Conservation (phyloP, 2,329 filamentous ascomycete species). For the Alternaria triticina region DNA sequence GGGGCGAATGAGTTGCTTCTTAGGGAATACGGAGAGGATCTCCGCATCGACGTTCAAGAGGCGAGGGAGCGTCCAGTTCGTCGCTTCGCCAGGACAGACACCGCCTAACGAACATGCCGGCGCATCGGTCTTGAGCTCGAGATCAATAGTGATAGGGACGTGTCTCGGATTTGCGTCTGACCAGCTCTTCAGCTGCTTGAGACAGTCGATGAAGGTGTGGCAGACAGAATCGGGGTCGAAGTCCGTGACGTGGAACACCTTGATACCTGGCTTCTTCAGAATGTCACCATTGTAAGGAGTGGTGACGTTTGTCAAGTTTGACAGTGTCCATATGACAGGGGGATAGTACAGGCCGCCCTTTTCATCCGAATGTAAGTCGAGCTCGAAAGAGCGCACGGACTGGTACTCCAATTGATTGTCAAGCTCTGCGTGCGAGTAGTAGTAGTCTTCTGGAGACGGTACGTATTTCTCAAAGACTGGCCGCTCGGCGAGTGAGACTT, state of each 20-base stretch:
- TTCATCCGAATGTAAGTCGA: slow-evolving; percentile 59
- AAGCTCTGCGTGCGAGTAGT: slow-evolving; percentile 57
- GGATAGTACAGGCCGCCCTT: slow-evolving; percentile 57
- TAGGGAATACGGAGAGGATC: slow-evolving; percentile 54
- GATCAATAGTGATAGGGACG: slow-evolving; percentile 57
- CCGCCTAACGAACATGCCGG: slow-evolving; percentile 42
- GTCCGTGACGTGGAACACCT: slow-evolving; percentile 60
- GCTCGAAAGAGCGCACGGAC: slow-evolving; percentile 56
- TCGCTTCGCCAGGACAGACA: slow-evolving; percentile 49
- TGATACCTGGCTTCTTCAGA: slow-evolving; percentile 53
- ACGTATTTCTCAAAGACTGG: slow-evolving; percentile 50
- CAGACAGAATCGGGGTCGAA: slow-evolving; percentile 56
- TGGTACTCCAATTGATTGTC: slow-evolving; percentile 55
- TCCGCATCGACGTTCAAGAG: slow-evolving; percentile 56
- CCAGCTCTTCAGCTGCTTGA: slow-evolving; percentile 54
- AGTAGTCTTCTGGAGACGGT: slow-evolving; percentile 50
- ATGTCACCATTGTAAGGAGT: slow-evolving; percentile 49
- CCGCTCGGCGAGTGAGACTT: slow-evolving; percentile 53
- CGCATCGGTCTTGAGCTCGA: slow-evolving; percentile 57
- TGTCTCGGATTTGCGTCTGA: slow-evolving; percentile 52
- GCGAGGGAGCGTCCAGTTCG: slow-evolving; percentile 53
- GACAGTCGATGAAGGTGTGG: slow-evolving; percentile 55
- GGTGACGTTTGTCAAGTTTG: slow-evolving; percentile 49
- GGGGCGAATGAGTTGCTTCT: slow-evolving; percentile 53
- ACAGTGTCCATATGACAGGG: slow-evolving; percentile 52